Base-by-base conservation (phyloP, 805 yeast genomes). In the Spathaspora sp. region DNA sequence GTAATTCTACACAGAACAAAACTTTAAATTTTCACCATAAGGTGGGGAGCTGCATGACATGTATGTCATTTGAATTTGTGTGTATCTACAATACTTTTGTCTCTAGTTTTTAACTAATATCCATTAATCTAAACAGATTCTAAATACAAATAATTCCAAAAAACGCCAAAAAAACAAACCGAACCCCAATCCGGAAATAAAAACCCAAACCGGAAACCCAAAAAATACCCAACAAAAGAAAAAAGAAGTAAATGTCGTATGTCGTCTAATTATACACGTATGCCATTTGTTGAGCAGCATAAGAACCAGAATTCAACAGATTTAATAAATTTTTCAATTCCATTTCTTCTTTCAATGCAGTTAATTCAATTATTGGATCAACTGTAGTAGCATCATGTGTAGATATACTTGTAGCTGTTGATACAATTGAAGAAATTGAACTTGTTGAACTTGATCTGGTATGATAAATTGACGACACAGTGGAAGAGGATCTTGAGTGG, bases 261-360 rank as follows among this genome's bases (percentile, higher is more conserved):
- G n/a, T 12, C 44, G 14, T 31, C 26, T 31, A 45, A 35, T 45
- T 45, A 39, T 45, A 45, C n/a, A 45, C 47, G n/a, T 45, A 45
- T 12, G 47, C 40, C 47, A 45, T 45, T 35, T 45, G 47, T 29
- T 45, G 47, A 1, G 47, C 47, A 31, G 47, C 47, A 45, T 45
- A 45, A n/a, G 43, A 28, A 39, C 39, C 39, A 17, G 31, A 29
- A 44, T 52, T 52, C 46, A 55, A 51, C 39, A 43, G 48, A 42
- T 59, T 57, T 49, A 66, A 57, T 53, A 67, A 57, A 44, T 57
- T 59, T 49, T 67, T 67, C 54, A 70, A 65, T 52, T 66, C 66
- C 38, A 59, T 58, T 52, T 69, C 73, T 55, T 69, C 75, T 29
- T 65, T 66, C 42, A 62, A 56, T 10, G 75, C 75, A 12, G 73